Evolutionary conservation across 352 stramenopile species (phyloP).

Genomic region (Pythium grandisporangium): DNA sequence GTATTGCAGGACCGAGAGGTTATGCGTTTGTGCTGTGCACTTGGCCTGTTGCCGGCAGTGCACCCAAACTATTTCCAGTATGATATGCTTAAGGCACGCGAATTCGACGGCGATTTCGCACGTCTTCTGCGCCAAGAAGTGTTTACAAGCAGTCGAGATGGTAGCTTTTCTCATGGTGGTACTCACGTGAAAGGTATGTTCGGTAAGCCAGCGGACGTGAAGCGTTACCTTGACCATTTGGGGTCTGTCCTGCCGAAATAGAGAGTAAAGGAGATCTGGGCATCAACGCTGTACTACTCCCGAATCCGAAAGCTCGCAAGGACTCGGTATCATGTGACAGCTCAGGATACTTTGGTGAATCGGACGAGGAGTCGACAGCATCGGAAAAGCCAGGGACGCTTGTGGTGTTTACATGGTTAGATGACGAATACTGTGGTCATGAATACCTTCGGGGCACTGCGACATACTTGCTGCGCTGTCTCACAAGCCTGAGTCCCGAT

Average conservation of each 20-base stretch:
- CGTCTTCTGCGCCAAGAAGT: constrained; percentile 49
- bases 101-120: constrained; percentile 59
- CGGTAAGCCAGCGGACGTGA: constrained; percentile 45
- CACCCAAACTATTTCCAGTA: constrained; percentile 39
- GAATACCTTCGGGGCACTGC: constrained; percentile 38
- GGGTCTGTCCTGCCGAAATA: constrained; percentile 36
- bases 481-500: constrained; percentile 37
- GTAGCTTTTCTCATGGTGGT: background rate
- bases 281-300: constrained; percentile 32
- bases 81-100: constrained; percentile 35
- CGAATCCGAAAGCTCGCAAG: no score
- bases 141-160: constrained; percentile 14
- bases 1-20: constrained; percentile 61
- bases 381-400: no score
- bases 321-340: no score
- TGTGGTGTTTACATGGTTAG: constrained; percentile 54
- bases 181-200: constrained; percentile 34
- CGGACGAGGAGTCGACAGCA: background rate
- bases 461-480: constrained; percentile 60
- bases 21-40: constrained; percentile 40
- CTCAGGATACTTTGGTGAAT: background rate
- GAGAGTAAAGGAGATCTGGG: constrained; percentile 30
- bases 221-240: constrained; percentile 21
- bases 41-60: constrained; percentile 38
- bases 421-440: constrained; percentile 28